A percentile compares a stretch with the other conserved stretches of the same genome.
These are phyloP conservation scores for Phenoliferia sp. DNA, from an alignment of 1,284 basidiomycete species.

Conservation along the genomic window DNA sequence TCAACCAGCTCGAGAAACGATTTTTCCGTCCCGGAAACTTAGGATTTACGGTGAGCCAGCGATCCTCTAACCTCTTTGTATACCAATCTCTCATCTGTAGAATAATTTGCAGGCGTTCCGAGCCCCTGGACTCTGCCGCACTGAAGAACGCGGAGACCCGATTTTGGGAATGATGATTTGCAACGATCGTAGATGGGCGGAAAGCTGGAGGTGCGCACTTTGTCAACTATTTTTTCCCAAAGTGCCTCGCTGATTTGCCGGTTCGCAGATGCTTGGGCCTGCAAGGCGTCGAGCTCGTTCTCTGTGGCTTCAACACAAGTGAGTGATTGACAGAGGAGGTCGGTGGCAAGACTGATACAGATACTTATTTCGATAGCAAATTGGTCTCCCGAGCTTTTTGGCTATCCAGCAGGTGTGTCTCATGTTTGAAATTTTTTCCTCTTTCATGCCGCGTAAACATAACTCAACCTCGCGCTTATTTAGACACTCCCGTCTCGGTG, in stretches of 20 bases:
- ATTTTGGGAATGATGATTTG: not conserved
- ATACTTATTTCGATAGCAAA: not conserved
- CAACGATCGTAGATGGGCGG: not conserved
- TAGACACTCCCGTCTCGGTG: not conserved
- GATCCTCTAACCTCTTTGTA: not conserved
- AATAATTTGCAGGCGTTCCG: not conserved
- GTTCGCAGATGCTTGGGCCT: not conserved
- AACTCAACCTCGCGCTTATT: not conserved
- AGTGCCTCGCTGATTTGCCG: not conserved
- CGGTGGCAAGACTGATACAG: not conserved
- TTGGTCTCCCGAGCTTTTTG: not conserved
- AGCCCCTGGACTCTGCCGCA: not conserved
- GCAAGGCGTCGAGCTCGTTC: not conserved
- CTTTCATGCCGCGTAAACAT: not conserved
- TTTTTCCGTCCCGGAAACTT: not conserved
- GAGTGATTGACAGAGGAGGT: not conserved
- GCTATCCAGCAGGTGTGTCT: not conserved
- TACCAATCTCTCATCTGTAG: not conserved
- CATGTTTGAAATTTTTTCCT: not conserved
- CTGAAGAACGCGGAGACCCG: not conserved
- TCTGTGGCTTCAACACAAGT: not conserved
- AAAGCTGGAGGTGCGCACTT: not conserved
- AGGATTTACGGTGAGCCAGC: not conserved
- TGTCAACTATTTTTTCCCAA: not conserved
- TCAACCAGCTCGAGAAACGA: not conserved